A percentile compares a stretch with the other conserved stretches of the same genome.
phyloP scores from a whole-genome alignment of 2,329 filamentous ascomycete species.

The Trichoderma cornu-damae region DNA sequence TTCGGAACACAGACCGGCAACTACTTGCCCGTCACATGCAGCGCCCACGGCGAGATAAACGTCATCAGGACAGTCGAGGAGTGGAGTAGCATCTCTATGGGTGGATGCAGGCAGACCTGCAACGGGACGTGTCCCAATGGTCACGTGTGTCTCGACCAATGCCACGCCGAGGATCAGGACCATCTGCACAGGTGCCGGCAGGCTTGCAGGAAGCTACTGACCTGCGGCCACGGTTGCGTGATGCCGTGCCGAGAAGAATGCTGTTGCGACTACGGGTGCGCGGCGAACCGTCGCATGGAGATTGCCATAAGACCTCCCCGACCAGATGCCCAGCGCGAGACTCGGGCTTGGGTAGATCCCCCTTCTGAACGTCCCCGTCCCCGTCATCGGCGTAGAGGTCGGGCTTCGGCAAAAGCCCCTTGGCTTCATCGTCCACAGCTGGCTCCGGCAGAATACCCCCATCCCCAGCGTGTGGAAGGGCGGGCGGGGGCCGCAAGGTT shows the following conservation, averaged over 20 bases:
- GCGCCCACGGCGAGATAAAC: constrained; percentile 49
- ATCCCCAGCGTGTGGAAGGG: no score
- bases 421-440: no score
- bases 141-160: constrained; percentile 22
- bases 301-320: no score
- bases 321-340: no score
- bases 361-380: no score
- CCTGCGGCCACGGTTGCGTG: neutral
- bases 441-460: no score
- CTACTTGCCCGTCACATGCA: constrained; percentile 59
- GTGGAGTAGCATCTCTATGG: constrained; percentile 38
- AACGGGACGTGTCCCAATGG: constrained; percentile 21
- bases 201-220: neutral
- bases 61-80: constrained; percentile 49
- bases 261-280: no score
- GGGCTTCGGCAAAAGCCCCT: no score
- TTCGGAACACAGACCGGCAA: constrained; percentile 38
- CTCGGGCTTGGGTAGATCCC: no score
- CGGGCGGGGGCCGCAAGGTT: no score
- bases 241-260: neutral
- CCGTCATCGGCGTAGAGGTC: no score
- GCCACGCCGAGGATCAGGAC: constrained; percentile 20
- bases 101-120: constrained; percentile 22
- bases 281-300: no score
- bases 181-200: neutral